Evolutionary conservation across 129 eudicot species (phyloP).

Genomic region (Apium graveolens): DNA sequence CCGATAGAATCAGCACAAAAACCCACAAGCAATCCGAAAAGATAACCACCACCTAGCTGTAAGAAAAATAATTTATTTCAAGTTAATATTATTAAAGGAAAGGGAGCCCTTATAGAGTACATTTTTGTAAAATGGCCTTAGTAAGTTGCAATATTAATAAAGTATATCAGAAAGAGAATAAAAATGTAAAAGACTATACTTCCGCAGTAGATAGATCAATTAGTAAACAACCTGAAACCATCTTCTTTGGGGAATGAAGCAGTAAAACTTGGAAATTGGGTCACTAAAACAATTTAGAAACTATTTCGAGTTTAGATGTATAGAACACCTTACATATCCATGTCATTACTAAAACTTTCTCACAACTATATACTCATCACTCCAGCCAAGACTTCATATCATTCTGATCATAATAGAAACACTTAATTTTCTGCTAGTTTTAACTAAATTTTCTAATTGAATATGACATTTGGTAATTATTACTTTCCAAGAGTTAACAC

Average conservation of each 20-base stretch:
- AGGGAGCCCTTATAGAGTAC: background rate
- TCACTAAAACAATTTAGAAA: background rate
- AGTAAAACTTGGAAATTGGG: background rate
- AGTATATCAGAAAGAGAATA: background rate
- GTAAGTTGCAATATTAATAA: background rate
- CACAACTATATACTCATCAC: background rate
- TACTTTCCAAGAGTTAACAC: background rate
- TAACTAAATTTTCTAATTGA: background rate
- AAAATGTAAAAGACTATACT: background rate
- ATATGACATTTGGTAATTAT: background rate
- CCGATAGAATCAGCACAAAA: slow-evolving; percentile 84
- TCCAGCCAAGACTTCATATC: background rate
- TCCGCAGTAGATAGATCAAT: background rate
- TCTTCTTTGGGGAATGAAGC: background rate
- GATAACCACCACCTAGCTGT: slow-evolving; percentile 96
- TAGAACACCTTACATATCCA: background rate
- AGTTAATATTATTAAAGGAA: background rate
- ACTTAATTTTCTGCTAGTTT: background rate
- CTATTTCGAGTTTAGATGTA: background rate
- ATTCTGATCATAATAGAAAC: background rate
- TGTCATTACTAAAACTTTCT: background rate
- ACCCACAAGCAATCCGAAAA: slow-evolving; percentile 76
- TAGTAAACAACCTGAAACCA: background rate
- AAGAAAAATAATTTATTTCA: background rate
- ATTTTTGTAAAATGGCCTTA: background rate